phyloP scores from a whole-genome alignment of 306 rosid genomes.

The Luffa acutangula region DNA sequence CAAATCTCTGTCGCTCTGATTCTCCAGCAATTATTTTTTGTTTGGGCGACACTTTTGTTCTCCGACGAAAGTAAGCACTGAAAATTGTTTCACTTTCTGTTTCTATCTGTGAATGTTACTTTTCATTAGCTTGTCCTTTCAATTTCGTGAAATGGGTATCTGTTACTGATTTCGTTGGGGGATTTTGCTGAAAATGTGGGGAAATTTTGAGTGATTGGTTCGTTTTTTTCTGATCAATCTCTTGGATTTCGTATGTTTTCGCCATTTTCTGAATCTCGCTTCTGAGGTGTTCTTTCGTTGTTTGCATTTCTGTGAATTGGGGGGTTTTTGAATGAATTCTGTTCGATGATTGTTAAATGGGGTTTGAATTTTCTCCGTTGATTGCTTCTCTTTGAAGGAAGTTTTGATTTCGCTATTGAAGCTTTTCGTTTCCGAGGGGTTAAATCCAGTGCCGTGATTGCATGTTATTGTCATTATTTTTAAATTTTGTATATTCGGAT shows the following conservation, averaged over 20 bases:
- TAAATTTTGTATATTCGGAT: neutral
- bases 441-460: neutral
- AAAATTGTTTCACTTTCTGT: neutral
- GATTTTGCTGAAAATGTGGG: neutral
- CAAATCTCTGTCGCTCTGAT: conserved; percentile 3
- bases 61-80: neutral
- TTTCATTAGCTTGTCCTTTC: neutral
- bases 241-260: neutral
- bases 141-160: neutral
- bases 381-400: neutral
- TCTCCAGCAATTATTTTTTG: neutral
- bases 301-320: neutral
- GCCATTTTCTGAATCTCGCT: neutral
- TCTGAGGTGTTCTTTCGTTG: neutral
- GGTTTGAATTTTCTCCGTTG: neutral
- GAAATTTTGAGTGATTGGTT: neutral
- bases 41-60: neutral
- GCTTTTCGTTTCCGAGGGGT: neutral
- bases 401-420: neutral
- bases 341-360: neutral
- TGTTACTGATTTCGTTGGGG: neutral
- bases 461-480: neutral
- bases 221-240: neutral
- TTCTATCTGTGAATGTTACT: neutral
- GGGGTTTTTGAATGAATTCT: neutral